Conservation (phyloP, 2,329 filamentous ascomycete species). For the Dichotomopilus funicola region DNA sequence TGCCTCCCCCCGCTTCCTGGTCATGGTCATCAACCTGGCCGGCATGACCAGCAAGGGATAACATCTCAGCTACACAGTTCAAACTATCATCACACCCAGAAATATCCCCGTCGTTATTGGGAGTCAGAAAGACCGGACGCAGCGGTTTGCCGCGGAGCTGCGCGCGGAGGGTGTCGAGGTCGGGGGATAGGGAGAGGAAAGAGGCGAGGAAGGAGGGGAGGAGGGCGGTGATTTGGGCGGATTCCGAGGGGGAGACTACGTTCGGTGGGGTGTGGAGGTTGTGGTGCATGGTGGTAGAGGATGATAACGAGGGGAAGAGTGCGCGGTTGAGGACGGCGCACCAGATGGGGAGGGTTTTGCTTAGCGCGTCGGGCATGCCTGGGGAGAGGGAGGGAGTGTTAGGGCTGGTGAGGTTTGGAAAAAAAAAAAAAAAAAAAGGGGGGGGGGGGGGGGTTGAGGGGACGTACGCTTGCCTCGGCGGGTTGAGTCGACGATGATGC, state of each 20-base stretch:
- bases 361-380: conserved; percentile 90
- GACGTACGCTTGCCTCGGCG: conserved; percentile 70
- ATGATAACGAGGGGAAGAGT: too few relatives aligned
- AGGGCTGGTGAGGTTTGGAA: not conserved
- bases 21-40: too few relatives aligned
- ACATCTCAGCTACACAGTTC: too few relatives aligned
- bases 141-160: conserved; percentile 62
- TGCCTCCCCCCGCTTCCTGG: too few relatives aligned
- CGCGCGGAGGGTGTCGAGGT: conserved; percentile 46
- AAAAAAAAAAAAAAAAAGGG: not conserved
- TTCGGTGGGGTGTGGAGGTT: conserved; percentile 64
- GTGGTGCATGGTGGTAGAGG: too few relatives aligned
- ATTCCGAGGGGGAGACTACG: conserved; percentile 67
- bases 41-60: too few relatives aligned
- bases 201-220: conserved; percentile 49
- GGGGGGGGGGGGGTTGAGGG: not conserved
- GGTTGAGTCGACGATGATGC: conserved; percentile 89
- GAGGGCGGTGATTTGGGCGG: conserved; percentile 65
- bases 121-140: conserved; percentile 73
- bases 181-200: conserved; percentile 51
- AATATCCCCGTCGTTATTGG: conserved; percentile 26
- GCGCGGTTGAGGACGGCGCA: conserved; percentile 75
- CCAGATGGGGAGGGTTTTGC: conserved; percentile 93
- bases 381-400: not conserved
- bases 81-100: not conserved